phyloP scores from a whole-genome alignment of 768 basidiomycete species.

The Leccinum uliginosum region DNA sequence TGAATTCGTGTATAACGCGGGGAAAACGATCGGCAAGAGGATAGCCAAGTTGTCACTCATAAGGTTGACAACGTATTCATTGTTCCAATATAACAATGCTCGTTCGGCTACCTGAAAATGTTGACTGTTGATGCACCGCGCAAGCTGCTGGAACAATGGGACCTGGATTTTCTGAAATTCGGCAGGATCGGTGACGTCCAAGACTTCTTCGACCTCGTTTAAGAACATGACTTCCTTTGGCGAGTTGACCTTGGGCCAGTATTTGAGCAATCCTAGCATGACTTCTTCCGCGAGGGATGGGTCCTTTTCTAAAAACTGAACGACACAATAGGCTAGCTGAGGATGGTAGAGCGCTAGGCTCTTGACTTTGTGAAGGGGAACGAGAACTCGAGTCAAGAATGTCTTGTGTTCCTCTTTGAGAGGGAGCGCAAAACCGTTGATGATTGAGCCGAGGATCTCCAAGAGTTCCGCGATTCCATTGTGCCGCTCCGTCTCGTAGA shows the following conservation, averaged over 20 bases:
- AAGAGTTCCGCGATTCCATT: constrained; percentile 98
- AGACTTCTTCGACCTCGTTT: constrained; percentile 97
- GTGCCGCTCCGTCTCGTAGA: constrained; percentile 98
- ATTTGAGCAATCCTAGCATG: constrained; percentile 91
- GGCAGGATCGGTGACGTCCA: constrained; percentile 94
- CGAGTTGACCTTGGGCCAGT: constrained; percentile 99
- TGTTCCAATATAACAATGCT: constrained; percentile 97
- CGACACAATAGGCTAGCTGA: constrained; percentile 98
- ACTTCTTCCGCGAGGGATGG: constrained; percentile 90
- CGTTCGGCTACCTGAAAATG: constrained; percentile 99
- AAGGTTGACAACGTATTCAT: constrained; percentile 98
- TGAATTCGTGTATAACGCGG: constrained; percentile 92
- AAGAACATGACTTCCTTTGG: constrained; percentile 99
- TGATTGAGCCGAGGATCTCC: constrained; percentile 98
- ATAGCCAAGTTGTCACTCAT: constrained; percentile 93
- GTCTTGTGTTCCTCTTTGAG: constrained; percentile 99
- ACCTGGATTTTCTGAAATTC: constrained; percentile 97
- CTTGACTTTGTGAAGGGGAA: constrained; percentile 98
- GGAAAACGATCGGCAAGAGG: constrained; percentile 95
- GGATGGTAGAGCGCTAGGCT: constrained; percentile 97
- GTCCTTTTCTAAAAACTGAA: constrained; percentile 98
- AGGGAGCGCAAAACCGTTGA: constrained; percentile 97
- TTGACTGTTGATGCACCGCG: constrained; percentile 97
- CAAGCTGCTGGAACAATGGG: constrained; percentile 88
- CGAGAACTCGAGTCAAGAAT: constrained; percentile 89